Evolutionary conservation across 192 early-diverging fungal species (phyloP), one percentile per base, ranked within the genome.

Genomic region (Chytriomyces hyalinus): DNA sequence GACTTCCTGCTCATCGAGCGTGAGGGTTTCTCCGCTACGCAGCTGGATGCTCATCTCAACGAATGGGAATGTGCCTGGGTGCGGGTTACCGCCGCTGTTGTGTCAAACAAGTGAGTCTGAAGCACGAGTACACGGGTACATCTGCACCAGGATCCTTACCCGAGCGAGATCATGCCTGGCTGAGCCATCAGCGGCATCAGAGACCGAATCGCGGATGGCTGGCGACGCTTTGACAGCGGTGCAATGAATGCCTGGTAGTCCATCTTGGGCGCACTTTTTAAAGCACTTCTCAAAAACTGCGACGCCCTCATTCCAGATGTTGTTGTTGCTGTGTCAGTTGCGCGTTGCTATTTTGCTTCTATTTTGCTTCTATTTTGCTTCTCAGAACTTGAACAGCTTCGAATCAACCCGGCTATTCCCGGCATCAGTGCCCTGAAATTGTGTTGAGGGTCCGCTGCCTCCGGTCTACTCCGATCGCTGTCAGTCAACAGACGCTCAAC

Each of bases 31-130:
- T 11, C 88, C 88, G 36, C 71, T 77, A 13, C 79, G 80, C 44
- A 87, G 71, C 48, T 77, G 83, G 57, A 89, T 81, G 10, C 67
- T 71, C 48, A 89, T 50, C 5, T 75, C 76, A 17, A 83, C 74
- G 76, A 86, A 86, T 45, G 88, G 88, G 65, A 89, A 89, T 15
- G 84, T 85, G 7, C 47, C 24, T 28, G 86, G 80, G 65, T 89
- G 76, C 4, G 88, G 88, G 64, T 80, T 80, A 13, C 88, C 88
- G 60, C 86, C 86, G 24, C 84, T 84, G 50, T 81, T 57, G 86
- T 82, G 49, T 81, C 83, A 65, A 73, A 44, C 15, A 61, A 61
- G 65, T 4, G 22, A 22, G 24, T 26, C 24, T 26, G 24, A 17
- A 49, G 8, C 20, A 36, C 17, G 50, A 49, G 0, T 11, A 8